A percentile compares a stretch with the other conserved stretches of the same genome.
phyloP scores from a whole-genome alignment of 768 basidiomycete species.

The Mycena rebaudengoi region DNA sequence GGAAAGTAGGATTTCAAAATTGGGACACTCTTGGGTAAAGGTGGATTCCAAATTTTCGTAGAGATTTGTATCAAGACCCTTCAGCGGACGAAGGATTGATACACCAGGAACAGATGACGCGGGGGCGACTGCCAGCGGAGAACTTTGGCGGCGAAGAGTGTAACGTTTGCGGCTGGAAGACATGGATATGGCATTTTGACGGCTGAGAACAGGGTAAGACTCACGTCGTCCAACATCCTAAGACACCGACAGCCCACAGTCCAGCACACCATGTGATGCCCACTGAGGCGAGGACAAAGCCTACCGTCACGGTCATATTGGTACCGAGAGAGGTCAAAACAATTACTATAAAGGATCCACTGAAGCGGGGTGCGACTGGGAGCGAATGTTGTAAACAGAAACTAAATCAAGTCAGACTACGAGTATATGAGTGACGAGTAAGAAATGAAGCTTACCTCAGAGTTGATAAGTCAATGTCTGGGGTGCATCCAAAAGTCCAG shows the following conservation, averaged over 20 bases:
- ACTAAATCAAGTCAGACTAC: too few species aligned
- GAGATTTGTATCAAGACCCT: constrained; percentile 94
- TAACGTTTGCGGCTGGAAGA: constrained; percentile 76
- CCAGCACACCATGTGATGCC: constrained; percentile 68
- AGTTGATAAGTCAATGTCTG: too few species aligned
- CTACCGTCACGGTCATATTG: constrained; percentile 14
- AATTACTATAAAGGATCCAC: too few species aligned
- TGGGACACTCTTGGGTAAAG: constrained; percentile 90
- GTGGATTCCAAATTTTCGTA: constrained; percentile 96
- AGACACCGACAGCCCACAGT: constrained; percentile 70
- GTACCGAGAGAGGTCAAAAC: too few species aligned
- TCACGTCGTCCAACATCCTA: constrained; percentile 79
- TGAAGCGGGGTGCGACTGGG: too few species aligned
- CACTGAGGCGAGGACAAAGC: constrained; percentile 43
- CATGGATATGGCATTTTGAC: not conserved
- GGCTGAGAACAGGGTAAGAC: constrained; percentile 36
- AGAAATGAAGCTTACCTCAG: too few species aligned
- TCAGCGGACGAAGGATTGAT: constrained; percentile 92
- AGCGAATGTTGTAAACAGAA: too few species aligned
- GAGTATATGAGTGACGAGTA: too few species aligned
- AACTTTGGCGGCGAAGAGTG: constrained; percentile 68
- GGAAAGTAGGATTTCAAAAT: constrained; percentile 90
- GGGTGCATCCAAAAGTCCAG: too few species aligned
- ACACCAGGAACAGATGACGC: constrained; percentile 77
- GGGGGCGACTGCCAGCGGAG: constrained; percentile 62